phyloP scores from a whole-genome alignment of 1,284 basidiomycete species.

The Sporisorium graminicola region DNA sequence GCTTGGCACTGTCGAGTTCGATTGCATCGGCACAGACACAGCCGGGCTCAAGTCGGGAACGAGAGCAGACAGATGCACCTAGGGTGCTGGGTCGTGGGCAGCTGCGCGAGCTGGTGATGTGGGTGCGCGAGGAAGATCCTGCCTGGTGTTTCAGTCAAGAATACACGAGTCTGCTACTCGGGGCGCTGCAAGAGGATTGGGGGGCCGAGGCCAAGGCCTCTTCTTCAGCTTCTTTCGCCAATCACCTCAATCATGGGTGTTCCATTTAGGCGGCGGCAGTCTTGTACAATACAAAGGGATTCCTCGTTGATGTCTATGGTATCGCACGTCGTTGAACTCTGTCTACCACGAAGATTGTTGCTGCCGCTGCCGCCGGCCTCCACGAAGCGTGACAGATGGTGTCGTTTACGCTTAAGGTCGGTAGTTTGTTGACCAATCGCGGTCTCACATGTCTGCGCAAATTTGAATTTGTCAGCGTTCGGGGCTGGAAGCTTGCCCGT shows the following conservation, averaged over 20 bases:
- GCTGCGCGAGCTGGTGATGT: constrained; percentile 22
- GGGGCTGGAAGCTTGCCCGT: not conserved
- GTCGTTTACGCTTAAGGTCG: too few species aligned
- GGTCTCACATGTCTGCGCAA: not conserved
- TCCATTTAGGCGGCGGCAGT: not conserved
- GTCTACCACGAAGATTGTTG: not conserved
- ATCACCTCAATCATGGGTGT: not conserved
- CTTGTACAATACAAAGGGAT: not conserved
- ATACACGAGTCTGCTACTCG: constrained; percentile 26
- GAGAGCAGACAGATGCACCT: not conserved
- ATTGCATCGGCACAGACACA: not conserved
- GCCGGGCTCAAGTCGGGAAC: not conserved
- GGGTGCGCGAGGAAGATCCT: constrained; percentile 19
- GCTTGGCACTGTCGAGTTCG: constrained; percentile 15
- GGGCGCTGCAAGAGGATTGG: constrained; percentile 13
- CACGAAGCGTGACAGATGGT: not conserved
- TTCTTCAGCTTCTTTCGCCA: constrained; percentile 1
- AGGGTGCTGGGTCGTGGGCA: constrained; percentile 6
- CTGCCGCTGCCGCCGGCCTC: not conserved
- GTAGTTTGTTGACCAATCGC: too few species aligned
- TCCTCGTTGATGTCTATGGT: not conserved
- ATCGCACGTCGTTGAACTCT: not conserved
- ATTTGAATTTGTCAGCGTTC: constrained; percentile 1
- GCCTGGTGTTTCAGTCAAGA: constrained; percentile 39
- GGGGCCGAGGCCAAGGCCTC: not conserved